These are phyloP conservation scores for Microbotryum saponariae DNA, from an alignment of 1,284 basidiomycete genomes.

Conservation along the genomic window DNA sequence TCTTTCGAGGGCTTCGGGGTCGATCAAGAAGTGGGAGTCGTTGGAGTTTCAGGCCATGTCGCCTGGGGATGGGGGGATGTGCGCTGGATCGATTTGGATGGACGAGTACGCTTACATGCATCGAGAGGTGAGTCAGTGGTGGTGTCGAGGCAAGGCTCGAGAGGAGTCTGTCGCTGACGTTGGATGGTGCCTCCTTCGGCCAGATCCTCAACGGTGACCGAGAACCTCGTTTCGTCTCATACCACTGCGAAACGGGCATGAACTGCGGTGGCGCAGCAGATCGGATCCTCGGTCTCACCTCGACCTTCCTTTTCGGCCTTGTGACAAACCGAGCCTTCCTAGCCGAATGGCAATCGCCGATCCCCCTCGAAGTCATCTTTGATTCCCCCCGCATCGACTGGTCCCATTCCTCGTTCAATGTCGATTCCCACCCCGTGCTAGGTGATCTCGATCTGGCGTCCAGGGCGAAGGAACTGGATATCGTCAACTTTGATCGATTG, in stretches of 20 bases:
- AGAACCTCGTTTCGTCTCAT: slow-evolving; percentile 21
- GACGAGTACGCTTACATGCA: slow-evolving; percentile 13
- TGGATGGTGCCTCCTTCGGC: neutral
- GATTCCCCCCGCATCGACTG: slow-evolving; percentile 21
- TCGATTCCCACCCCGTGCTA: slow-evolving; percentile 10
- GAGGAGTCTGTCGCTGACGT: too few relatives aligned
- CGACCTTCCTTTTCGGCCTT: slow-evolving; percentile 24
- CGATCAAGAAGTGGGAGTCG: slow-evolving; percentile 11
- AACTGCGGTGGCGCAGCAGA: slow-evolving; percentile 26
- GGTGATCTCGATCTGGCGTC: slow-evolving; percentile 7
- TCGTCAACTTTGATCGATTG: slow-evolving; percentile 24
- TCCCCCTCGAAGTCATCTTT: slow-evolving; percentile 27
- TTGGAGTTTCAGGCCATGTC: slow-evolving; percentile 6
- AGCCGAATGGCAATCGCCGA: slow-evolving; percentile 24
- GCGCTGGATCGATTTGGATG: slow-evolving; percentile 12
- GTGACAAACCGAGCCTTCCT: slow-evolving; percentile 21
- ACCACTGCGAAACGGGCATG: slow-evolving; percentile 16
- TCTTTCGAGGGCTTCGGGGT: neutral
- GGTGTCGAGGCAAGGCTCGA: too few relatives aligned
- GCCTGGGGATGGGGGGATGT: slow-evolving; percentile 17
- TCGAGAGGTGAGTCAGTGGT: neutral
- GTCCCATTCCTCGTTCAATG: slow-evolving; percentile 18
- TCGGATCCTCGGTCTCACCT: slow-evolving; percentile 25
- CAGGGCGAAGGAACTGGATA: slow-evolving; percentile 14
- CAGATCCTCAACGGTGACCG: slow-evolving; percentile 17